A percentile compares a stretch with the other conserved stretches of the same genome.
Evolutionary conservation across 2,329 filamentous ascomycete genomes (phyloP).

Genomic region (Cladophialophora chaetospira): DNA sequence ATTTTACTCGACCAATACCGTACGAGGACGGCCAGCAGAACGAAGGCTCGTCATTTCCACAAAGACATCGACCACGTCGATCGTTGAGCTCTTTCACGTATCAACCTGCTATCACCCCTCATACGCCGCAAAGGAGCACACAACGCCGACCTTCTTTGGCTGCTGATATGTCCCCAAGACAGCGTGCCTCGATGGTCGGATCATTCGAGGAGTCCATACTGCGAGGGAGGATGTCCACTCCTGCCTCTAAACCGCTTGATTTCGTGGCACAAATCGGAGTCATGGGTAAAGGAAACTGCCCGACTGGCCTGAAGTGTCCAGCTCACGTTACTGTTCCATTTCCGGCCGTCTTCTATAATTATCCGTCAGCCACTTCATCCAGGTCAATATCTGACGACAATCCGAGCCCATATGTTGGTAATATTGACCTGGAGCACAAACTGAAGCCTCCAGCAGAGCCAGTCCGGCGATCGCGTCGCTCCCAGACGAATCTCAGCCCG

Average conservation of each 20-base stretch:
- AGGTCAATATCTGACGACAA: slow-evolving; percentile 73
- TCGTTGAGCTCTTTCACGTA: slow-evolving; percentile 66
- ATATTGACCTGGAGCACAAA: slow-evolving; percentile 85
- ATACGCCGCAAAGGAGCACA: slow-evolving; percentile 55
- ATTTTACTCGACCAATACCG: slow-evolving; percentile 46
- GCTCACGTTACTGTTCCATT: slow-evolving; percentile 89
- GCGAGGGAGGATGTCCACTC: slow-evolving; percentile 93
- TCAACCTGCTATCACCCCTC: slow-evolving; percentile 51
- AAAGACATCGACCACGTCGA: slow-evolving; percentile 71
- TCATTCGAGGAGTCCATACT: slow-evolving; percentile 98
- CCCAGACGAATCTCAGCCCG: slow-evolving; percentile 37
- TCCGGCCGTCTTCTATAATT: slow-evolving; percentile 94
- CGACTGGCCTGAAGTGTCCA: slow-evolving; percentile 79
- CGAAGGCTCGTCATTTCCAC: slow-evolving; percentile 46
- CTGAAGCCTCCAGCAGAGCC: slow-evolving; percentile 55
- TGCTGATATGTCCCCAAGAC: slow-evolving; percentile 73
- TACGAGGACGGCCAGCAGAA: slow-evolving; percentile 42
- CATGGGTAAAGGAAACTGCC: slow-evolving; percentile 84
- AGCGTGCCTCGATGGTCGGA: slow-evolving; percentile 93
- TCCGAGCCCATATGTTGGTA: slow-evolving; percentile 92
- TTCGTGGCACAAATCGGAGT: slow-evolving; percentile 96
- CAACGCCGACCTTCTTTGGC: slow-evolving; percentile 69
- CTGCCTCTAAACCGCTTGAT: slow-evolving; percentile 85
- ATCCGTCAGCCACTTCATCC: slow-evolving; percentile 67
- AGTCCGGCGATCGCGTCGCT: slow-evolving; percentile 38